Base-by-base conservation (phyloP, 2,329 filamentous ascomycete genomes). In the Fulvia fulva region DNA sequence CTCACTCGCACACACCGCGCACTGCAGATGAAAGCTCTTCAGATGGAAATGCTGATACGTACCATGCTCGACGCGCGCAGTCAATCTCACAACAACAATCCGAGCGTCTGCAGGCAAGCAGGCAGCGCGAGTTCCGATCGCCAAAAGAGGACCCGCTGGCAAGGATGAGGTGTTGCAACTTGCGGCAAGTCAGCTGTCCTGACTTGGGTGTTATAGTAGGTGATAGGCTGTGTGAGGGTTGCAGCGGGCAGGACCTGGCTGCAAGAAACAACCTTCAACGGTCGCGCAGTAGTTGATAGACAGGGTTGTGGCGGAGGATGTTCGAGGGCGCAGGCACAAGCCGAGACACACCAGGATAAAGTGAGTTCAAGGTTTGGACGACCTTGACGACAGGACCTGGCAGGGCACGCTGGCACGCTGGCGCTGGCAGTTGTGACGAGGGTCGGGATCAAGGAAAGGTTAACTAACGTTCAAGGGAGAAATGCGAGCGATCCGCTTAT, bases 281-380 rank as follows among this genome's bases (percentile, higher is more conserved):
- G 44, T 47, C 44, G 44, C 44, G 44, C 44, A 47, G 44, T 47
- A 47, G 44, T 47, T 47, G 44, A 47, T 47, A n/a, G 44, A 47
- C 44, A 47, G 44, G 44, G 44, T 47, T 47, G 44, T 25, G 44
- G 44, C 44, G 44, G 21, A 47, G 25, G 44, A 47, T 47, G 44
- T 11, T 25, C 44, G 44, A 47, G 44, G 44, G 44, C 44, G 44
- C 44, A 47, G 44, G 28, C 28, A 12, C 28, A 32, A 12, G 44
- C 44, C 44, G 44, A 47, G 44, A 47, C 44, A 21, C 44, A 47
- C 44, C 44, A 25, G 44, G 44, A 47, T 47, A 25, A 45, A 45
- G 41, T 45, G 4, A 21, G 22, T 26, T 25, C 44, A 47, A 28
- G 44, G 21, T 23, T 25, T 25, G 19, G 19, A 47, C 44, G 25